Percentiles rank a stretch among this genome's conserved stretches.
Evolutionary conservation across 23 red algal genomes (phyloP).

Genomic region (Gracilaria vermiculophylla): DNA sequence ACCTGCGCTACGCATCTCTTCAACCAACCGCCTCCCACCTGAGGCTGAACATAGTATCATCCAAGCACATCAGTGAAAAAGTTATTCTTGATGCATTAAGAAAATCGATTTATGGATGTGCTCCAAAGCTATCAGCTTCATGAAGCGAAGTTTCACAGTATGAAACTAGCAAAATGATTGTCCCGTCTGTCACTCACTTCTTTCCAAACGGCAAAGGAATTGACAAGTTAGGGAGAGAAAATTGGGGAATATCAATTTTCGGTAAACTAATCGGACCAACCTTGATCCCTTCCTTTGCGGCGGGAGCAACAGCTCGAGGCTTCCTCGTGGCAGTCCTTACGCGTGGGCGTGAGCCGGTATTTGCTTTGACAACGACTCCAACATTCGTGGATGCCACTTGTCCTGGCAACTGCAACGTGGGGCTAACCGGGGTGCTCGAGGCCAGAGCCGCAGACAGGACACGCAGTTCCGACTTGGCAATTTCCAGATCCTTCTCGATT

Average conservation of each 20-base stretch:
- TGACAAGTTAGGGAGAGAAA: conserved; percentile 12
- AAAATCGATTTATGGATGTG: conserved; percentile 1
- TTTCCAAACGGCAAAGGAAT: conserved; percentile 59
- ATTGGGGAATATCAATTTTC: conserved; percentile 5
- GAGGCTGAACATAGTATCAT: no score
- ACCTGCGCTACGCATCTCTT: no score
- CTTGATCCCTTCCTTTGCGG: conserved; percentile 12
- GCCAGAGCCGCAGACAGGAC: conserved; percentile 56
- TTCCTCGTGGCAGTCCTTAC: not conserved
- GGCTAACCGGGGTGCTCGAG: conserved; percentile 24
- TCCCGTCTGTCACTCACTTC: not conserved
- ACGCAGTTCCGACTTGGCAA: conserved; percentile 49
- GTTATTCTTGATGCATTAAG: not conserved
- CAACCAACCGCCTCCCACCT: no score
- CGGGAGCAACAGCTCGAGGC: not conserved
- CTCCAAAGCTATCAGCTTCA: not conserved
- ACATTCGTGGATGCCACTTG: conserved; percentile 5
- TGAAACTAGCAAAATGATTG: not conserved
- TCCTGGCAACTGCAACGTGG: conserved; percentile 13
- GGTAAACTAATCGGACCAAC: conserved; percentile 30
- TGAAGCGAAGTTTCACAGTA: not conserved
- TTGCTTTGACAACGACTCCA: not conserved
- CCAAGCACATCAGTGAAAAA: no score
- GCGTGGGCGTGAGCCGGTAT: not conserved
- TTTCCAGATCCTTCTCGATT: conserved; percentile 58